A percentile compares a stretch with the other conserved stretches of the same genome.
Evolutionary conservation across 116 monocot species (phyloP).

Genomic region (Papilionanthe hybrid): DNA sequence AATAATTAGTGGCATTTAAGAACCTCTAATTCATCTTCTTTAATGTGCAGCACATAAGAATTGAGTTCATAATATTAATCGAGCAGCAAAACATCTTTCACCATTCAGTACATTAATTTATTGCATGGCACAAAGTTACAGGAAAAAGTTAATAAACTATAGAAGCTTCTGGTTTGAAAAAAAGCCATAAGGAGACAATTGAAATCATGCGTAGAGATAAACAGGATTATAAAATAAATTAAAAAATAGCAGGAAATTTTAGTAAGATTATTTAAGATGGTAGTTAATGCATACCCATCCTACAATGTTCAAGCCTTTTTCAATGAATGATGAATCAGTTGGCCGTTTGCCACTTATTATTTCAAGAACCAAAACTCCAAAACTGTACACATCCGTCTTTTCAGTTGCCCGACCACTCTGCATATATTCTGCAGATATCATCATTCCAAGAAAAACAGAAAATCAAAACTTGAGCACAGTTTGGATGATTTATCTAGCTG

Average conservation of each 20-base stretch:
- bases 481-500: background rate
- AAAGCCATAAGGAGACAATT: background rate
- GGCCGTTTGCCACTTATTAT: conserved; percentile 92
- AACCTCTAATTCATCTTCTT: background rate
- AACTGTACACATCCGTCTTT: conserved; percentile 97
- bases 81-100: background rate
- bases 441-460: background rate
- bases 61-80: background rate
- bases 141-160: no score
- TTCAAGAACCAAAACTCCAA: conserved; percentile 93
- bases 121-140: background rate
- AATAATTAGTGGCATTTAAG: background rate
- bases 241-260: background rate
- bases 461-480: background rate
- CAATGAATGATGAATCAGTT: conserved; percentile 89
- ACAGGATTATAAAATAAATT: conserved; percentile 2
- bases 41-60: background rate
- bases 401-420: conserved; percentile 96
- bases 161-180: background rate
- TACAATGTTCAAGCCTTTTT: conserved; percentile 94
- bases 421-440: conserved; percentile 75
- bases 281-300: conserved; percentile 67
- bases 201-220: background rate
- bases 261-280: background rate
- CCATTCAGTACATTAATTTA: background rate